Evolutionary conservation across 371 early-diverging fungal species (phyloP).

Genomic region (Lichtheimia ramosa): DNA sequence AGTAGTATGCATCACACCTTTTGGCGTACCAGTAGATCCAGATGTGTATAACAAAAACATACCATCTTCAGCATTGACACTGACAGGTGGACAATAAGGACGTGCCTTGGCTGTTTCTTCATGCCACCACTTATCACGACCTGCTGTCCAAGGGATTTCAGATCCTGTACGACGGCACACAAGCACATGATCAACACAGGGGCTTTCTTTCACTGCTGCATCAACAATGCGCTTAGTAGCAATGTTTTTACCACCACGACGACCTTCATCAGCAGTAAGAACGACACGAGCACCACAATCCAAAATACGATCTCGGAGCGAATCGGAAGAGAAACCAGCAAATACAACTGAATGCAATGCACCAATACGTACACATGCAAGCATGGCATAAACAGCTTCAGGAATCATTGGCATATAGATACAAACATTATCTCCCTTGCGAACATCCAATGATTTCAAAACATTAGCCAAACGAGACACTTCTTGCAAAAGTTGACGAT

Average conservation of each 20-base stretch:
- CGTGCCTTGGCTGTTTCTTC: slow-evolving; percentile 77
- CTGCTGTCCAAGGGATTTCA: slow-evolving; percentile 67
- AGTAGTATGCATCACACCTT: slow-evolving; percentile 92
- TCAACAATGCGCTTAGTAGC: slow-evolving; percentile 92
- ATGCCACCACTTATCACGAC: slow-evolving; percentile 90
- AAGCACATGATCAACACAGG: slow-evolving; percentile 76
- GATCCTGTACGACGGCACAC: slow-evolving; percentile 88
- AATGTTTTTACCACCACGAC: slow-evolving; percentile 91
- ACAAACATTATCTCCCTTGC: slow-evolving; percentile 93
- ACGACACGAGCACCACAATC: slow-evolving; percentile 81
- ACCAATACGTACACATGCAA: slow-evolving; percentile 96
- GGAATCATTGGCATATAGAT: slow-evolving; percentile 99
- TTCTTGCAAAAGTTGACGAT: slow-evolving; percentile 79
- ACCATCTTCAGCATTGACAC: slow-evolving; percentile 91
- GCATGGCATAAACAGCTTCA: slow-evolving; percentile 86
- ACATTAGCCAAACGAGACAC: slow-evolving; percentile 87
- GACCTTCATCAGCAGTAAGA: slow-evolving; percentile 87
- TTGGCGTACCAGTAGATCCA: slow-evolving; percentile 96
- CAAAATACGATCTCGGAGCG: slow-evolving; percentile 82
- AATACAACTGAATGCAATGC: slow-evolving; percentile 91
- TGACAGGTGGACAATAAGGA: slow-evolving; percentile 79
- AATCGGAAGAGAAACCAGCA: slow-evolving; percentile 92
- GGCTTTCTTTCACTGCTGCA: slow-evolving; percentile 68
- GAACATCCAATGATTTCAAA: slow-evolving; percentile 75
- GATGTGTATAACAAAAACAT: slow-evolving; percentile 97